phyloP scores from a whole-genome alignment of 805 yeast species.

The Cyberlindnera saturnus region DNA sequence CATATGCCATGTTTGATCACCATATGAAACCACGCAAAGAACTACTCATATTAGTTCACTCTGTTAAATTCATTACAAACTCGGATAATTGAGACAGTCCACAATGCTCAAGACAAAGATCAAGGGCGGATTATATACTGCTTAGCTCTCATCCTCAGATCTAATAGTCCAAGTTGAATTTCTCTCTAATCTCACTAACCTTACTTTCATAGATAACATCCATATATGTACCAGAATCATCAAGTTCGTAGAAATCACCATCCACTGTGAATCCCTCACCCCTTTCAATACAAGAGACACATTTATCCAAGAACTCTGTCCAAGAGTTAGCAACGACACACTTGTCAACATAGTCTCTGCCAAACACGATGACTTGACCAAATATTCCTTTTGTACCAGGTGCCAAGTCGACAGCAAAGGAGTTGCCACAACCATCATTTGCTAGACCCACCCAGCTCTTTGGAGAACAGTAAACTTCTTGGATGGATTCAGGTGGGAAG shows the following conservation, averaged over 20 bases:
- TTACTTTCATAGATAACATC: background rate
- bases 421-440: conserved; percentile 86
- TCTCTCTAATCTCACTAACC: background rate
- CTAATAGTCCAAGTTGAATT: background rate
- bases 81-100: no score
- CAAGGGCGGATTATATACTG: no score
- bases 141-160: no score
- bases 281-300: background rate
- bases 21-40: no score
- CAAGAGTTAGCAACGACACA: conserved; percentile 81
- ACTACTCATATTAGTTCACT: no score
- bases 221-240: conserved; percentile 1
- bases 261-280: background rate
- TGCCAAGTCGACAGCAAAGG: conserved; percentile 81
- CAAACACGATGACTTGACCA: conserved; percentile 92
- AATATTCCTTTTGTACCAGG: conserved; percentile 73
- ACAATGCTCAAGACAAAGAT: no score
- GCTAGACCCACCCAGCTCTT: conserved; percentile 85
- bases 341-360: conserved; percentile 90
- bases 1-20: no score
- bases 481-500: conserved; percentile 73
- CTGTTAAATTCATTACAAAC: no score
- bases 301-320: conserved; percentile 64
- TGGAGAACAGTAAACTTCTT: conserved; percentile 74
- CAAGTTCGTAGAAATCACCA: background rate